Evolutionary conservation across 2,329 filamentous ascomycete species (phyloP).

Genomic region (Lachnellula hyalina): DNA sequence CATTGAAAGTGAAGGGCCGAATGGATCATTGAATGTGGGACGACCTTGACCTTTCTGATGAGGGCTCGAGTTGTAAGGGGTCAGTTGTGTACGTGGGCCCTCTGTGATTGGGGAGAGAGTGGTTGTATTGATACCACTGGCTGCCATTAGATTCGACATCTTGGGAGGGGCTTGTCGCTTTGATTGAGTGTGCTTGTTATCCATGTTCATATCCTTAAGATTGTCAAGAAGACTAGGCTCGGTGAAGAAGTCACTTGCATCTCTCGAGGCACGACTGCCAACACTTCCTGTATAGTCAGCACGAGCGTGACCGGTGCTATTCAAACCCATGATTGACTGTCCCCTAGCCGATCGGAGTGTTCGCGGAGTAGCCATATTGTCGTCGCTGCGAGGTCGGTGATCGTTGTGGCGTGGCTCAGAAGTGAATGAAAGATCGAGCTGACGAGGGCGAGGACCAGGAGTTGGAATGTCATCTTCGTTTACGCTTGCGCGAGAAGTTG

Average conservation of each 20-base stretch:
- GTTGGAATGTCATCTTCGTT: conserved; percentile 6
- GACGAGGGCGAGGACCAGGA: conserved; percentile 9
- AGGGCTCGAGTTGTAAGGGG: neutral
- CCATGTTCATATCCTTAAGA: neutral
- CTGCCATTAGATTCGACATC: conserved; percentile 13
- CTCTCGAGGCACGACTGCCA: neutral
- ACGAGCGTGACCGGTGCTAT: neutral
- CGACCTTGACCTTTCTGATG: neutral
- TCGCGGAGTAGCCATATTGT: conserved; percentile 8
- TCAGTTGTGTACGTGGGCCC: neutral
- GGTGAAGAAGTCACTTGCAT: conserved; percentile 3
- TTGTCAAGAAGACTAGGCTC: neutral
- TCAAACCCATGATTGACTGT: conserved; percentile 8
- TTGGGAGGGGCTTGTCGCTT: conserved; percentile 9
- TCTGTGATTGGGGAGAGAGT: conserved; percentile 9
- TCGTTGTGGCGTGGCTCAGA: conserved; percentile 13
- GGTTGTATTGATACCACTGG: conserved; percentile 3
- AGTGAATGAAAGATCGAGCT: conserved; percentile 7
- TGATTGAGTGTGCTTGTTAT: neutral
- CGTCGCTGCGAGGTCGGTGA: neutral
- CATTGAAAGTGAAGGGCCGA: conserved; percentile 5
- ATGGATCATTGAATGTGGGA: conserved; percentile 5
- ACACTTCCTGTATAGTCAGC: neutral
- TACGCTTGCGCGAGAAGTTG: neutral
- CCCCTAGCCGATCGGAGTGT: conserved; percentile 19